Evolutionary conservation across 2,329 filamentous ascomycete genomes (phyloP).

Genomic region (Microcyclospora tardicrescens): DNA sequence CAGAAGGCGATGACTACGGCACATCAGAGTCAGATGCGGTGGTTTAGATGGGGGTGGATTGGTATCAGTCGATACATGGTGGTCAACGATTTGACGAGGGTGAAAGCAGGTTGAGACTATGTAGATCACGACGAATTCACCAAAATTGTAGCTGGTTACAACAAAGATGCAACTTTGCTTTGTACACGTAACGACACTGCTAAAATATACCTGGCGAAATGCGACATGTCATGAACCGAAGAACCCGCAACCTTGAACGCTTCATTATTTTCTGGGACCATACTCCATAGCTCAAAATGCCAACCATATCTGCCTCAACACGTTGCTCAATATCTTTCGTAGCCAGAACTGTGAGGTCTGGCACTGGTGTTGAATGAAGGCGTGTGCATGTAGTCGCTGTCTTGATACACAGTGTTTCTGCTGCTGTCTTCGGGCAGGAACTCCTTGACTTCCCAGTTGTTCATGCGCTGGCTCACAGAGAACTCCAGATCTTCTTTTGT

Average conservation of each 20-base stretch:
- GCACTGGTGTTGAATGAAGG: background rate
- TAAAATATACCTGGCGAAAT: too few species aligned
- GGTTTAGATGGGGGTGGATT: slow-evolving; percentile 97
- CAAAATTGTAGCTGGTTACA: too few species aligned
- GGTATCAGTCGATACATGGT: slow-evolving; percentile 85
- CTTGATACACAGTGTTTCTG: slow-evolving; percentile 4
- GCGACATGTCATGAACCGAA: too few species aligned
- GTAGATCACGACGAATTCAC: background rate
- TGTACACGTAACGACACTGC: too few species aligned
- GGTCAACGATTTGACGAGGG: slow-evolving; percentile 68
- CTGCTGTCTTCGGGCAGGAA: slow-evolving; percentile 12
- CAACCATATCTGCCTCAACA: too few species aligned
- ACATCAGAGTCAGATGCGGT: slow-evolving; percentile 93
- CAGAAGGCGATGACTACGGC: slow-evolving; percentile 79
- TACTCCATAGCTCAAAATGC: too few species aligned
- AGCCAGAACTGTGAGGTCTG: background rate
- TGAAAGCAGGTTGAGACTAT: slow-evolving; percentile 26
- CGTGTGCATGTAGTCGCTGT: slow-evolving; percentile 5
- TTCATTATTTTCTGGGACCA: too few species aligned
- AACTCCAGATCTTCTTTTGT: slow-evolving; percentile 97
- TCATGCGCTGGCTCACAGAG: slow-evolving; percentile 84
- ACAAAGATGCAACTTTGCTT: too few species aligned
- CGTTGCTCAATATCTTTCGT: too few species aligned
- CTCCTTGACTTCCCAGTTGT: slow-evolving; percentile 98
- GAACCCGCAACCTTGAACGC: too few species aligned